A percentile compares a stretch with the other conserved stretches of the same genome.
These are phyloP conservation scores for Aspergillus fischeri DNA, from an alignment of 2,329 filamentous ascomycete genomes.

Conservation along the genomic window DNA sequence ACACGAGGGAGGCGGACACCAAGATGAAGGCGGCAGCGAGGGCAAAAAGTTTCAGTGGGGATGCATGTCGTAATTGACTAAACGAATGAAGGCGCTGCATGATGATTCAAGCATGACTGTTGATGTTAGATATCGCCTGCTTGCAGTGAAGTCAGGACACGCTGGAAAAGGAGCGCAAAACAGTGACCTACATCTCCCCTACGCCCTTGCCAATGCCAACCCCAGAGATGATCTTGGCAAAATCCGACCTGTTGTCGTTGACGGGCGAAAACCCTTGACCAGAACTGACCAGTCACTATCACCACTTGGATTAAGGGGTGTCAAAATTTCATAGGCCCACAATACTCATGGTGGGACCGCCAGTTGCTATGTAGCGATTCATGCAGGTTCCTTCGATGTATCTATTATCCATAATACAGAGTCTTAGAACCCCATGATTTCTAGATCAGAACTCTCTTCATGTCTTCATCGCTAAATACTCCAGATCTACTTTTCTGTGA, in stretches of 20 bases:
- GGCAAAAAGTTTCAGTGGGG: constrained; percentile 5
- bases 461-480: constrained; percentile 3
- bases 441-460: neutral
- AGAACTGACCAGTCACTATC: neutral
- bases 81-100: constrained; percentile 12
- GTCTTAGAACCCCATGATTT: neutral
- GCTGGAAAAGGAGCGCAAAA: neutral
- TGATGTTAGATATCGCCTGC: neutral
- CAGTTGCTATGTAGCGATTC: too few species aligned
- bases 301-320: neutral
- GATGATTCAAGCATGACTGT: constrained; percentile 9
- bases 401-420: neutral
- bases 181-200: neutral
- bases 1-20: constrained; percentile 5
- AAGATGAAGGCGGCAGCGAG: constrained; percentile 4
- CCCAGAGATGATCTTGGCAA: neutral
- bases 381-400: neutral
- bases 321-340: neutral
- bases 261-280: neutral
- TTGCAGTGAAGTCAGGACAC: neutral
- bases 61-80: constrained; percentile 7
- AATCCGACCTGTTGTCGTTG: neutral
- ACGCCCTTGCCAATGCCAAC: too few species aligned
- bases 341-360: neutral
- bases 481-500: neutral